Percentiles rank a stretch among this genome's conserved stretches.
phyloP scores from a whole-genome alignment of 495 filamentous ascomycete genomes.

The Cenococcum geophilum region DNA sequence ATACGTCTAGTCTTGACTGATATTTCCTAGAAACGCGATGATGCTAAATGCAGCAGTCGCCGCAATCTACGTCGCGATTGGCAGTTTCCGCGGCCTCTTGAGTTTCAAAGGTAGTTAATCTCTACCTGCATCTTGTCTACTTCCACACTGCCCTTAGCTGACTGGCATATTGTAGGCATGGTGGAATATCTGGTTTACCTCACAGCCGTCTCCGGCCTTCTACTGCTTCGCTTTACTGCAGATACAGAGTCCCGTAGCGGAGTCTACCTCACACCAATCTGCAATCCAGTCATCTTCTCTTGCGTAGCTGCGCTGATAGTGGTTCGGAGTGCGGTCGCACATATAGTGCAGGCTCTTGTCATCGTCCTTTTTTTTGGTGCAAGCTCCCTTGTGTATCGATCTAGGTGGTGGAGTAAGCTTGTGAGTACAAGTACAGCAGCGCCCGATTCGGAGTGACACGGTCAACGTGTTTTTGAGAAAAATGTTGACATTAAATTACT shows the following conservation, averaged over 20 bases:
- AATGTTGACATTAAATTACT: no score
- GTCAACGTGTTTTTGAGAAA: no score
- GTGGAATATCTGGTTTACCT: constrained; percentile 24
- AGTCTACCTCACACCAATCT: background rate
- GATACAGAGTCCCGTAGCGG: background rate
- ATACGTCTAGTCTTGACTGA: constrained; percentile 3
- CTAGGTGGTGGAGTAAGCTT: background rate
- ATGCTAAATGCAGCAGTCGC: constrained; percentile 14
- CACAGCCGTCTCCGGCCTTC: constrained; percentile 19
- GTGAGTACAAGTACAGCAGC: background rate
- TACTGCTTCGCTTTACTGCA: constrained; percentile 12
- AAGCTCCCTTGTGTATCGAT: background rate
- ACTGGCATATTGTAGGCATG: constrained; percentile 22
- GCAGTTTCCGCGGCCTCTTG: constrained; percentile 20
- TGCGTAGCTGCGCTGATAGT: background rate
- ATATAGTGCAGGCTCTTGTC: background rate
- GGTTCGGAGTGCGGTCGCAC: background rate
- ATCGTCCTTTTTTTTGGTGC: background rate
- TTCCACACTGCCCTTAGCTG: constrained; percentile 1
- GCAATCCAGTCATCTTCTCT: background rate
- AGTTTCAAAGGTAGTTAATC: constrained; percentile 11
- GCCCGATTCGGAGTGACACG: no score
- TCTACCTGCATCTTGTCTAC: background rate
- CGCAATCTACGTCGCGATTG: constrained; percentile 20
- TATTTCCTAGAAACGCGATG: constrained; percentile 12